These are phyloP conservation scores for Arthrinium phaeospermum DNA, from an alignment of 2,329 filamentous ascomycete species.

Conservation along the genomic window DNA sequence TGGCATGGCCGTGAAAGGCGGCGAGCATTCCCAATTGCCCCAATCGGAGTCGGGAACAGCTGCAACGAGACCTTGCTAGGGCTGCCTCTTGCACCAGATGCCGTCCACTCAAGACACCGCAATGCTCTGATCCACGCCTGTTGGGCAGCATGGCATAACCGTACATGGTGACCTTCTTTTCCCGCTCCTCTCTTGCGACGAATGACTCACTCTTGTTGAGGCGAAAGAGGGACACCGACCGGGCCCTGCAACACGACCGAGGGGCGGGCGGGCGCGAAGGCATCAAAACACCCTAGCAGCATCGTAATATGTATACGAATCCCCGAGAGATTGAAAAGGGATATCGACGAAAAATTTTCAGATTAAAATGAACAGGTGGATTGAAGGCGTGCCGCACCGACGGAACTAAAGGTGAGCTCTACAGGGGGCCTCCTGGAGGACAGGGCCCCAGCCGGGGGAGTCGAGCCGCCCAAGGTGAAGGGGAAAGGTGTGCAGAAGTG, in stretches of 20 bases:
- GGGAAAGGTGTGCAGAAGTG: constrained; percentile 11
- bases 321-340: constrained; percentile 23
- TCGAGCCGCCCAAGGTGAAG: constrained; percentile 15
- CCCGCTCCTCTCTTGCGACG: neutral
- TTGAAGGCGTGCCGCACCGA: constrained; percentile 26
- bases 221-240: neutral
- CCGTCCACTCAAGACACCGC: constrained; percentile 22
- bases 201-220: constrained; percentile 11
- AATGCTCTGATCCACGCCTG: constrained; percentile 24
- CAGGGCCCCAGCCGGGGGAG: constrained; percentile 15
- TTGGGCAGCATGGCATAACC: constrained; percentile 36
- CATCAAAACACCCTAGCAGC: constrained; percentile 26
- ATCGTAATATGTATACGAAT: constrained; percentile 22
- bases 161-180: constrained; percentile 10
- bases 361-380: constrained; percentile 31
- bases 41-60: constrained; percentile 22
- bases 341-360: constrained; percentile 32
- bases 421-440: constrained; percentile 13
- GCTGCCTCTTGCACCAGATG: neutral
- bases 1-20: constrained; percentile 12
- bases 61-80: constrained; percentile 19
- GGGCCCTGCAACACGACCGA: neutral
- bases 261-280: constrained; percentile 29
- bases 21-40: constrained; percentile 18
- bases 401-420: constrained; percentile 27